Base-by-base conservation (phyloP, 2,329 filamentous ascomycete genomes). In the Neonectria neomacrospora region DNA sequence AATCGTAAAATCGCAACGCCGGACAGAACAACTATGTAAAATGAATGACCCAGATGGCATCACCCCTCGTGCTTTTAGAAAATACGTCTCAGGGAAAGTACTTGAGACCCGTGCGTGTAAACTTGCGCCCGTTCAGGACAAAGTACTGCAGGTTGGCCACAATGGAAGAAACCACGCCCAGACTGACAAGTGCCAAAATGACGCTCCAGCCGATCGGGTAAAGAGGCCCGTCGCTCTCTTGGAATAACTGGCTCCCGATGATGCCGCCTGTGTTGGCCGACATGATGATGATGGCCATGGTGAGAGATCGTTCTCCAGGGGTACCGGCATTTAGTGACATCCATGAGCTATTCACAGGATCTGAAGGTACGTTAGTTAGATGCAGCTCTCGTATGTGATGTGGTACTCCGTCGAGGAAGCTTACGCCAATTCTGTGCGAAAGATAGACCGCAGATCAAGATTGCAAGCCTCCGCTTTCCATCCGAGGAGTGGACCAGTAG, bases 41-140 rank as follows among this genome's bases (percentile, higher is more conserved):
- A 45, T 18, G 11, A n/a, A 45, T 18, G 11, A 12, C 16, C 44
- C 5, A 50, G n/a, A 32, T 50, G 26, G 48, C 26, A 28, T n/a
- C 3, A 10, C 5, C 28, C 12, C 26, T 16, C 32, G 4, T 51
- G 16, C 5, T 32, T 9, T 5, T 47, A 11, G n/a, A 16, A 44
- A 10, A 5, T 12, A 30, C 9, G 3, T 20, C 44, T 58, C 22
- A 70, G 23, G 67, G 67, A 18, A 57, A 60, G 28, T 69, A 71
- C 58, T 63, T 66, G 12, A 67, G 28, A 0, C 64, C 62, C 10
- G 30, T 51, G 3, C 68, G 59, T 5, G 56, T 48, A n/a, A 69
- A 63, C 22, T 58, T 58, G 23, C 68, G 59, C 5, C 65, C 68
- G 37, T 81, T 81, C 54, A 85, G 71, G 67, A 82, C 83, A 20